These are phyloP conservation scores for Solanum habrochaites DNA, from an alignment of 257 asterid species.

Conservation along the genomic window DNA sequence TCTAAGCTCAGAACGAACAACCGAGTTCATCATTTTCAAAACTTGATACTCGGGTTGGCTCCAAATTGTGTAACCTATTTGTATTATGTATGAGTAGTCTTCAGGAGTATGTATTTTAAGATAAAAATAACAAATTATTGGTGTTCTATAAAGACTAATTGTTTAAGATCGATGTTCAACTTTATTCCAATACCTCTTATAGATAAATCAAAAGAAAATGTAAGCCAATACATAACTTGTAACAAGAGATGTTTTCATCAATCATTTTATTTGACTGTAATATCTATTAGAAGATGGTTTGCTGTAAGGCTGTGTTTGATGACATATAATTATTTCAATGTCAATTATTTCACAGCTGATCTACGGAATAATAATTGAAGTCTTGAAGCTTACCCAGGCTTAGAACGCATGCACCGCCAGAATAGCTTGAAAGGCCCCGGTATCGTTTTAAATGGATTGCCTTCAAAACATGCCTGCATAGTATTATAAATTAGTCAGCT, in stretches of 20 bases:
- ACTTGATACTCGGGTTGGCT: not conserved
- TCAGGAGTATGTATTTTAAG: not conserved
- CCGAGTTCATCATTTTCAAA: not conserved
- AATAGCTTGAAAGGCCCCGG: conserved; percentile 97
- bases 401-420: conserved; percentile 86
- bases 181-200: not conserved
- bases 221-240: not conserved
- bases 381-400: conserved; percentile 61
- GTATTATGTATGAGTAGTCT: not conserved
- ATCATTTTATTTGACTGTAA: not conserved
- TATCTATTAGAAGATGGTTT: not conserved
- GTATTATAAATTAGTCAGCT: not conserved
- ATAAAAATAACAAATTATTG: not conserved
- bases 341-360: not conserved
- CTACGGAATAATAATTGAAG: not conserved
- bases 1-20: not conserved
- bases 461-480: conserved; percentile 84
- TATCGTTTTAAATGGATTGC: conserved; percentile 90
- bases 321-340: not conserved
- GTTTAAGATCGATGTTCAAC: not conserved
- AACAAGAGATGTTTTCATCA: not conserved
- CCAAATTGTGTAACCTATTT: not conserved
- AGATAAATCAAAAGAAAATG: not conserved
- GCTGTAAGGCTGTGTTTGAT: not conserved
- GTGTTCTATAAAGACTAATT: not conserved